These are phyloP conservation scores for Mycena galopus DNA, from an alignment of 768 basidiomycete genomes.

Conservation along the genomic window DNA sequence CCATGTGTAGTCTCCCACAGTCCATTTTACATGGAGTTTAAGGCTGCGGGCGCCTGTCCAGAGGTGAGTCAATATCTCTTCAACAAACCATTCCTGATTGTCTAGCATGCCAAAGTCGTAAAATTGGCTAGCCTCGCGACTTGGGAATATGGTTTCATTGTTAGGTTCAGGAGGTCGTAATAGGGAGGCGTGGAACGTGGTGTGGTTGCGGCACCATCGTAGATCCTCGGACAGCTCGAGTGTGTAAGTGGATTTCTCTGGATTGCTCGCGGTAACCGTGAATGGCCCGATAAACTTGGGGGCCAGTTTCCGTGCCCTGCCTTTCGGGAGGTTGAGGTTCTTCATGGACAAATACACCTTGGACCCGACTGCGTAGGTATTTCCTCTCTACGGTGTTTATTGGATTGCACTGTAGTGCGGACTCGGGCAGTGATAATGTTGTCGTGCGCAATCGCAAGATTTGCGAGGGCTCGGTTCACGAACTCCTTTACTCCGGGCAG, in stretches of 20 bases:
- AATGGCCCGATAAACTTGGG: background rate
- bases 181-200: background rate
- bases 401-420: background rate
- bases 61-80: background rate
- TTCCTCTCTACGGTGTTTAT: background rate
- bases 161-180: background rate
- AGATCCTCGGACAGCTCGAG: background rate
- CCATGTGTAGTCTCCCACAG: background rate
- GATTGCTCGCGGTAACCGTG: background rate
- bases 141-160: background rate
- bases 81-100: background rate
- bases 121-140: background rate
- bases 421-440: background rate
- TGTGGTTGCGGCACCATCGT: background rate
- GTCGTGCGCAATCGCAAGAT: background rate
- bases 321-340: background rate
- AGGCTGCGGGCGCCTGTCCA: background rate
- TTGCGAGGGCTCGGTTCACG: background rate
- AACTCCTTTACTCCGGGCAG: background rate
- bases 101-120: background rate
- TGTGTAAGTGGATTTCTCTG: background rate
- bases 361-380: background rate
- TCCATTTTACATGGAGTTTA: background rate
- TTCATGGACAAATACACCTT: background rate
- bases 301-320: background rate